A percentile compares a stretch with the other conserved stretches of the same genome.
These are phyloP conservation scores for Daldinia sp. DNA, from an alignment of 2,329 filamentous ascomycete genomes.

Conservation along the genomic window DNA sequence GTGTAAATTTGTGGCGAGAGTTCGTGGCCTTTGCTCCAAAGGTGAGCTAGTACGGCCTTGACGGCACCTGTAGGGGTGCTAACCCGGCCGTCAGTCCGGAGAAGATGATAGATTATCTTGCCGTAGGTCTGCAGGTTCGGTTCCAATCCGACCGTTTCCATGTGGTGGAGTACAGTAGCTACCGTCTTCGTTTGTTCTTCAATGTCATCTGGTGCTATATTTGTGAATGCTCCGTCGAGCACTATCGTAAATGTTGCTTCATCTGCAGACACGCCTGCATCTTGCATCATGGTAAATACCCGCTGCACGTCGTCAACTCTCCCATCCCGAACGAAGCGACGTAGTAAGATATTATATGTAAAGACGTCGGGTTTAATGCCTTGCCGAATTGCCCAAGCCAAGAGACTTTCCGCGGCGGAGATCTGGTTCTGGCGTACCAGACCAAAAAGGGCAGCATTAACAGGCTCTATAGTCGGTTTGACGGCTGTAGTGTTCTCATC, in stretches of 20 bases:
- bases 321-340: slow-evolving; percentile 61
- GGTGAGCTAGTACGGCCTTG: slow-evolving; percentile 68
- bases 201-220: slow-evolving; percentile 48
- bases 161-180: slow-evolving; percentile 62
- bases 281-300: slow-evolving; percentile 68
- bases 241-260: slow-evolving; percentile 78
- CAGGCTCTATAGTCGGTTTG: slow-evolving; percentile 67
- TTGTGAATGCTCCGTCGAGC: slow-evolving; percentile 64
- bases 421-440: slow-evolving; percentile 61
- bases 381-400: slow-evolving; percentile 66
- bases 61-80: slow-evolving; percentile 64
- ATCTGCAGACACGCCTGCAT: slow-evolving; percentile 64
- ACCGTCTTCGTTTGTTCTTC: slow-evolving; percentile 63
- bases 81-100: slow-evolving; percentile 55
- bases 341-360: slow-evolving; percentile 76
- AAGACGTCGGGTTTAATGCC: slow-evolving; percentile 64
- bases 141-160: slow-evolving; percentile 64
- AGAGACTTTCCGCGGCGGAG: slow-evolving; percentile 60
- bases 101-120: slow-evolving; percentile 72
- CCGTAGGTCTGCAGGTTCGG: slow-evolving; percentile 71
- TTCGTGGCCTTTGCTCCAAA: slow-evolving; percentile 61
- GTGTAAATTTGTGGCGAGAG: slow-evolving; percentile 75
- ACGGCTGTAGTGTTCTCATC: slow-evolving; percentile 52
- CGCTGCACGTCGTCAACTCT: slow-evolving; percentile 57
- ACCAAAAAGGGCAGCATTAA: slow-evolving; percentile 76